phyloP scores from a whole-genome alignment of 345 rosid species.

The Lepidium africanum region DNA sequence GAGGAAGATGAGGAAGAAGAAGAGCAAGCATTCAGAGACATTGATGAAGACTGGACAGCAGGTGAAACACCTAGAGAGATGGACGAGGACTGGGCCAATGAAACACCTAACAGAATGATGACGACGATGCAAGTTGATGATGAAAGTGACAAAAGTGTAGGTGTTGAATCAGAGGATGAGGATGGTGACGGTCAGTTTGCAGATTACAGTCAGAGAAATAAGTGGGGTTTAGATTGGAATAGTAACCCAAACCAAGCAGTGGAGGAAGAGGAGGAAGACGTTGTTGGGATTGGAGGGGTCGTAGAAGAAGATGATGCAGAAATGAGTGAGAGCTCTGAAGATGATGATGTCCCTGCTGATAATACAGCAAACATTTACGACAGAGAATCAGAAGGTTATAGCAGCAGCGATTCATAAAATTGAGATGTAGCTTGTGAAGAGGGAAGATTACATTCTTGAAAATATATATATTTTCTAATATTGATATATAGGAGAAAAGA shows the following conservation, averaged over 20 bases:
- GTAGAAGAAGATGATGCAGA: conserved; percentile 42
- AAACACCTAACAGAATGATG: conserved; percentile 27
- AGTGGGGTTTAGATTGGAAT: conserved; percentile 47
- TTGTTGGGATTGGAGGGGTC: conserved; percentile 15
- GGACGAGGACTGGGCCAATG: conserved; percentile 25
- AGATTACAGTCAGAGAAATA: conserved; percentile 38
- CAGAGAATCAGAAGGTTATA: conserved; percentile 63
- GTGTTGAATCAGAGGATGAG: conserved; percentile 54
- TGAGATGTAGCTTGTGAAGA: conserved; percentile 3
- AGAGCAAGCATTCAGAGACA: conserved; percentile 20
- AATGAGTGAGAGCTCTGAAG: conserved; percentile 46
- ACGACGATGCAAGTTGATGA: conserved; percentile 40
- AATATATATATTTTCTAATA: conserved; percentile 2
- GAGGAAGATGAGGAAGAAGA: conserved; percentile 25
- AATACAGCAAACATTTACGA: conserved; percentile 30
- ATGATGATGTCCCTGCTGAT: conserved; percentile 23
- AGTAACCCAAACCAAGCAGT: conserved; percentile 39
- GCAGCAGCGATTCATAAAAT: conserved; percentile 54
- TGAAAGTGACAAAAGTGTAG: conserved; percentile 57
- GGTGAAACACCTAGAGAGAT: conserved; percentile 23
- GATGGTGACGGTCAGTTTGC: conserved; percentile 48
- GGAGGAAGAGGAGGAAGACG: conserved; percentile 50
- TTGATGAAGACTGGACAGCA: conserved; percentile 25
- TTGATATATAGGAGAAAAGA: conserved; percentile 3
- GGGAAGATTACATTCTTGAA: conserved; percentile 20